Evolutionary conservation across 148 eudicot species (phyloP).

Genomic region (Persicaria maculosa): DNA sequence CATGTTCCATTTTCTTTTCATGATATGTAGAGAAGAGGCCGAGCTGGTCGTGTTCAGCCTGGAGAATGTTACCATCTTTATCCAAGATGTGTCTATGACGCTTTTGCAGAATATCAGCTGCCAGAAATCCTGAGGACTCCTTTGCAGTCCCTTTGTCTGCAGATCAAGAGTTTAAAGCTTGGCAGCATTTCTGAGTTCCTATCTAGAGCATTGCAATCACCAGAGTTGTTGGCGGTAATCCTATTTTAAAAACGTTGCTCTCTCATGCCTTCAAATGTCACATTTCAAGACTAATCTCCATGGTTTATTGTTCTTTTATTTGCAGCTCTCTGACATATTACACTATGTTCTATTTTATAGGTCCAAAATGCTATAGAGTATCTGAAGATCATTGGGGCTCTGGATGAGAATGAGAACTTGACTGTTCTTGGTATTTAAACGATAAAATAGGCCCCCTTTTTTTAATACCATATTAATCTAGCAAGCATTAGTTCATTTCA

Average conservation of each 20-base stretch:
- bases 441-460: neutral
- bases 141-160: constrained; percentile 87
- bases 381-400: constrained; percentile 89
- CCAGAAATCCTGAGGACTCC: constrained; percentile 94
- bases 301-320: constrained; percentile 1
- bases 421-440: constrained; percentile 24
- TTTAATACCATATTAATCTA: neutral
- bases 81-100: constrained; percentile 85
- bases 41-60: constrained; percentile 97
- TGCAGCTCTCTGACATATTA: neutral
- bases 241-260: neutral
- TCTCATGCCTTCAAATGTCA: neutral
- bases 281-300: neutral
- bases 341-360: constrained; percentile 27
- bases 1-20: neutral
- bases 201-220: constrained; percentile 89
- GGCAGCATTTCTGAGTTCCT: constrained; percentile 80
- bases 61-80: constrained; percentile 95
- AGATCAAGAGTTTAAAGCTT: constrained; percentile 90
- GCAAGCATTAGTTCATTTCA: neutral
- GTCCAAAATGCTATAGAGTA: constrained; percentile 96
- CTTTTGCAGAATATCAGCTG: constrained; percentile 88
- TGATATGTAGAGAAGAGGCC: constrained; percentile 66
- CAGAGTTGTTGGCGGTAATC: constrained; percentile 66
- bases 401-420: constrained; percentile 79